Conservation (phyloP, 2,329 filamentous ascomycete genomes). For the Aspergillus quadrilineatus region DNA sequence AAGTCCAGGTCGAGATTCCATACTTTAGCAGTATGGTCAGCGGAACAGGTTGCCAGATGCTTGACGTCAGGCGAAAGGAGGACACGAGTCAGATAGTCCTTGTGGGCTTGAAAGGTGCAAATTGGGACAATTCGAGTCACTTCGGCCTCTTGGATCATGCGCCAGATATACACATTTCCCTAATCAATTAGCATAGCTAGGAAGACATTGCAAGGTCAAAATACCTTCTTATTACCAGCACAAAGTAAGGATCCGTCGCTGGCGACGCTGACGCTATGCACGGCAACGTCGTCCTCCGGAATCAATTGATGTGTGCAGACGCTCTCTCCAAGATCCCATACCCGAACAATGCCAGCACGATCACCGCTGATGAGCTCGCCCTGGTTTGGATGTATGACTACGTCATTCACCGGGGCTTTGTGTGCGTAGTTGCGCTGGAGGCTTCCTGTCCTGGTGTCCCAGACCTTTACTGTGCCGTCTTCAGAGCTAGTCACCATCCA, state of each 20-base stretch:
- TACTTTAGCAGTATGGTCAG: slow-evolving; percentile 92
- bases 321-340: slow-evolving; percentile 97
- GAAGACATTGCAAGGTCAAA: neutral
- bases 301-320: slow-evolving; percentile 95
- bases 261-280: slow-evolving; percentile 92
- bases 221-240: slow-evolving; percentile 84
- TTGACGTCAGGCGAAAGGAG: slow-evolving; percentile 91
- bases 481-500: slow-evolving; percentile 99
- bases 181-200: slow-evolving; percentile 38
- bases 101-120: slow-evolving; percentile 85
- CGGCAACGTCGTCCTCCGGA: slow-evolving; percentile 89
- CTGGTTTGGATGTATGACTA: slow-evolving; percentile 99
- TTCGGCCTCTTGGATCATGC: slow-evolving; percentile 79
- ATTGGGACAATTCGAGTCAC: slow-evolving; percentile 81
- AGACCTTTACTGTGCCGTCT: slow-evolving; percentile 95
- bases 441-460: slow-evolving; percentile 82
- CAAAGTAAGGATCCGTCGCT: slow-evolving; percentile 91
- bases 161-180: slow-evolving; percentile 98
- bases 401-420: slow-evolving; percentile 86
- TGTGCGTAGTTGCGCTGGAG: slow-evolving; percentile 94
- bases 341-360: slow-evolving; percentile 82
- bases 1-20: slow-evolving; percentile 83
- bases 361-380: slow-evolving; percentile 97
- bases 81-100: slow-evolving; percentile 88
- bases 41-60: slow-evolving; percentile 88